phyloP scores from a whole-genome alignment of 2,329 filamentous ascomycete species.

The Orbilia quercus region DNA sequence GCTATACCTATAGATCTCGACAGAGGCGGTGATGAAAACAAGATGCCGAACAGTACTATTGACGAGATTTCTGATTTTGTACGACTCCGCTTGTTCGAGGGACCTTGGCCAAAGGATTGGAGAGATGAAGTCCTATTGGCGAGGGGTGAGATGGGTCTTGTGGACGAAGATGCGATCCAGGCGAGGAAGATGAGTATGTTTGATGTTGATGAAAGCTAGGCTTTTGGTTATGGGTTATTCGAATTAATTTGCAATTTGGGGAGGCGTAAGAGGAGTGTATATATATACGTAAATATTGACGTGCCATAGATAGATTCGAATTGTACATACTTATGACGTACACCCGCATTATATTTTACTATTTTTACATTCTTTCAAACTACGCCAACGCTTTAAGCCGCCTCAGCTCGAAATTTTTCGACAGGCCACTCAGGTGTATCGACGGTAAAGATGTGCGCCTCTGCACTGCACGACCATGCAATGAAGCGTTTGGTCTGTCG shows the following conservation, averaged over 20 bases:
- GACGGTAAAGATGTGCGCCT: too few relatives aligned
- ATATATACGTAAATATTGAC: not conserved
- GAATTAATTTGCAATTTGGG: not conserved
- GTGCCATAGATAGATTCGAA: not conserved
- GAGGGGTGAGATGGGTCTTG: constrained; percentile 33
- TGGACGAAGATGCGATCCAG: constrained; percentile 45
- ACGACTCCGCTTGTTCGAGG: constrained; percentile 19
- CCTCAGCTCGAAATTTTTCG: too few relatives aligned
- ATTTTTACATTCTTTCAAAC: not conserved
- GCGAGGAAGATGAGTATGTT: constrained; percentile 42
- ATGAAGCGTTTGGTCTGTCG: too few relatives aligned
- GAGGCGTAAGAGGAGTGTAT: not conserved
- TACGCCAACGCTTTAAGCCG: too few relatives aligned
- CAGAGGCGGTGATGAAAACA: not conserved
- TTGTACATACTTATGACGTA: not conserved
- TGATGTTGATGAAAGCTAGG: constrained; percentile 17
- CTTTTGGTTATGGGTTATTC: not conserved
- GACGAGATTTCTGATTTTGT: constrained; percentile 36
- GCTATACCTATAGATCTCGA: constrained; percentile 39
- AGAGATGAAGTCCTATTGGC: constrained; percentile 34
- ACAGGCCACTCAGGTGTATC: too few relatives aligned
- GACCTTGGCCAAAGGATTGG: constrained; percentile 44
- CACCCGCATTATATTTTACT: too few relatives aligned
- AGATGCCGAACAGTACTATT: constrained; percentile 22
- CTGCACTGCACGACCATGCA: too few relatives aligned